These are phyloP conservation scores for Spinellus fusiger DNA, from an alignment of 192 early-diverging fungal species.

Conservation along the genomic window DNA sequence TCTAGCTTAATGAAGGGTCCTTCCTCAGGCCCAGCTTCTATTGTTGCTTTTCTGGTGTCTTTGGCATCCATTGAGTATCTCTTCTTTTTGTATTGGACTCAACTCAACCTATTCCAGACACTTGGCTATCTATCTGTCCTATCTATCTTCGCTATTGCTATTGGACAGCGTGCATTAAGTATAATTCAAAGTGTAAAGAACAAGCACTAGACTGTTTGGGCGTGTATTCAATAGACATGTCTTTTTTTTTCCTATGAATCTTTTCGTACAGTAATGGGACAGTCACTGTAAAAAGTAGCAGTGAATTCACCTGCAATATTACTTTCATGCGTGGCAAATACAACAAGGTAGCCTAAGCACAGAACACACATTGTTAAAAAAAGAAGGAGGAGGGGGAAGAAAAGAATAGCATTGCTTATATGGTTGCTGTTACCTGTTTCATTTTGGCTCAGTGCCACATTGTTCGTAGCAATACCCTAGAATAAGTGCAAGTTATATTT, in stretches of 20 bases:
- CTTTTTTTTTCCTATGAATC: constrained; percentile 11
- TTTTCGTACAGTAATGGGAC: constrained; percentile 30
- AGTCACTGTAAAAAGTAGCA: constrained; percentile 43
- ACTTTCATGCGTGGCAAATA: constrained; percentile 43
- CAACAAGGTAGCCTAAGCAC: constrained; percentile 39
- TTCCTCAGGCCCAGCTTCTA: constrained; percentile 7
- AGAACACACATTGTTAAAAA: background rate
- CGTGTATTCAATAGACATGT: too few species aligned
- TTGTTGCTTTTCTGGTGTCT: constrained; percentile 37
- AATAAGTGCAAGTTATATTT: constrained; percentile 1
- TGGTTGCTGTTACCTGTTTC: constrained; percentile 25
- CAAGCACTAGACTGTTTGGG: too few species aligned
- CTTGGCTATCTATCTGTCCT: constrained; percentile 36
- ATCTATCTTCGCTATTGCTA: constrained; percentile 32
- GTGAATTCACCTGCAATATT: constrained; percentile 41
- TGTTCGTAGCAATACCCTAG: constrained; percentile 46
- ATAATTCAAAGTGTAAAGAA: constrained; percentile 24
- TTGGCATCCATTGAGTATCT: constrained; percentile 40
- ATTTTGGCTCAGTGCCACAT: constrained; percentile 40
- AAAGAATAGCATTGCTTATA: background rate
- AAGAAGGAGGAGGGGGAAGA: background rate
- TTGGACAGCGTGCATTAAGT: constrained; percentile 42
- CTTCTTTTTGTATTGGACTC: constrained; percentile 47
- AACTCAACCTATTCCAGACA: constrained; percentile 43
- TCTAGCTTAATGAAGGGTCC: constrained; percentile 1